phyloP scores from a whole-genome alignment of 306 rosid species.

The Cicer bijugum region DNA sequence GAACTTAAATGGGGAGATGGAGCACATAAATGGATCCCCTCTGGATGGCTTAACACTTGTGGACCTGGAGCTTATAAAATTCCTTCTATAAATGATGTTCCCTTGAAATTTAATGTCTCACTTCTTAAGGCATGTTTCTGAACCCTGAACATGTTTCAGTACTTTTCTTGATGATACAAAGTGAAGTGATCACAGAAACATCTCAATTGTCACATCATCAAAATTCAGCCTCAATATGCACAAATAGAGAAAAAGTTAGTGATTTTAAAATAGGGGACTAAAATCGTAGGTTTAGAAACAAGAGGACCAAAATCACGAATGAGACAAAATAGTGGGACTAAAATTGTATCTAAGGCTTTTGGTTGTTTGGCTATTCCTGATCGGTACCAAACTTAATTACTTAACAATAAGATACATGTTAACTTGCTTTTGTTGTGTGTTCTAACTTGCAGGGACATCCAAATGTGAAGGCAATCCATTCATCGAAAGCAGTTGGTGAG shows the following conservation, averaged over 20 bases:
- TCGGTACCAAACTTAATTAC: slow-evolving; percentile 3
- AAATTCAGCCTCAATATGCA: too few relatives aligned
- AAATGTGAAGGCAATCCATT: slow-evolving; percentile 88
- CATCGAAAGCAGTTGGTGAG: slow-evolving; percentile 97
- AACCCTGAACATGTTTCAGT: slow-evolving; percentile 25
- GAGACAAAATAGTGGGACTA: too few relatives aligned
- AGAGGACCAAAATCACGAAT: too few relatives aligned
- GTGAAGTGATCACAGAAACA: not conserved
- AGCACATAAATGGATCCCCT: slow-evolving; percentile 83
- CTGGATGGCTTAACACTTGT: slow-evolving; percentile 74
- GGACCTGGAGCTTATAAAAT: slow-evolving; percentile 94
- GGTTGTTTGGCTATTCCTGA: slow-evolving; percentile 21
- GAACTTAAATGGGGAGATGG: slow-evolving; percentile 98
- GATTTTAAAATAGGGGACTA: too few relatives aligned
- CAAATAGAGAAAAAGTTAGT: too few relatives aligned
- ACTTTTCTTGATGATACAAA: slow-evolving; percentile 34
- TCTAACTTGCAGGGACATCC: slow-evolving; percentile 78
- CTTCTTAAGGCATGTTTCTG: slow-evolving; percentile 76
- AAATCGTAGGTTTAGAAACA: too few relatives aligned
- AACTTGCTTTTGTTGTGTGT: slow-evolving; percentile 26
- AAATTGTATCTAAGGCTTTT: not conserved
- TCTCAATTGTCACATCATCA: too few relatives aligned
- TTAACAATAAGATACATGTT: slow-evolving; percentile 15
- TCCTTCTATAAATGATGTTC: slow-evolving; percentile 84
- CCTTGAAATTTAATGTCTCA: slow-evolving; percentile 76